These are phyloP conservation scores for Cucurbita ficifolia DNA, from an alignment of 306 rosid species.

Conservation along the genomic window DNA sequence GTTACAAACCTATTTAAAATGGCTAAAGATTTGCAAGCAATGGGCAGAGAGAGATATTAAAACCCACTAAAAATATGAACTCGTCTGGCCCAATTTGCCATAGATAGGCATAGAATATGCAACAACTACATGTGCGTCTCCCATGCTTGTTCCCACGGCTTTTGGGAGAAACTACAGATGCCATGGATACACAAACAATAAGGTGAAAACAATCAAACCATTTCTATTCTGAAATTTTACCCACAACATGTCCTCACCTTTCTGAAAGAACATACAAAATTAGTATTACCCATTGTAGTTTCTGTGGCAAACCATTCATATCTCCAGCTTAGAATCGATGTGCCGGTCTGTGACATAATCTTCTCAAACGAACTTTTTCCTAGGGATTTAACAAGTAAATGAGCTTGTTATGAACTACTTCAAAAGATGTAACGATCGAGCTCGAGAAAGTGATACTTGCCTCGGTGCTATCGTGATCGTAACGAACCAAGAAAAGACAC, in stretches of 20 bases:
- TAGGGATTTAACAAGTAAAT: conserved; percentile 1
- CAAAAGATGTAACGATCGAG: neutral
- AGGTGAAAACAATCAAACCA: neutral
- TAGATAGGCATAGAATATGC: neutral
- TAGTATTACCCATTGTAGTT: neutral
- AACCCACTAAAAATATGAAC: neutral
- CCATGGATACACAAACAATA: neutral
- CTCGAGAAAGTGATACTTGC: conserved; percentile 20
- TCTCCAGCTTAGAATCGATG: conserved; percentile 9
- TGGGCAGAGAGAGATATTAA: neutral
- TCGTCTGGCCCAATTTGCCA: neutral
- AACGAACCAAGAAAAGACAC: conserved; percentile 61
- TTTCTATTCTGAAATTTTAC: neutral
- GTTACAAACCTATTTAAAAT: conserved; percentile 2
- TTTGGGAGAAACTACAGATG: neutral
- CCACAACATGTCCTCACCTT: neutral
- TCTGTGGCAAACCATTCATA: neutral
- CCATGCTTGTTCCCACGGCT: neutral
- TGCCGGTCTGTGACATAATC: conserved; percentile 56
- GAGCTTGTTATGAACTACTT: neutral
- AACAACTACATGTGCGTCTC: neutral
- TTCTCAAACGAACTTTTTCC: conserved; percentile 77
- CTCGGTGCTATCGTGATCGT: conserved; percentile 67
- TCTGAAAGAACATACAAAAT: neutral
- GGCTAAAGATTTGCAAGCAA: neutral